Evolutionary conservation across 129 eudicot genomes (phyloP), one percentile per base, ranked within the genome.

Genomic region (carrot (Daucus carota)): DNA sequence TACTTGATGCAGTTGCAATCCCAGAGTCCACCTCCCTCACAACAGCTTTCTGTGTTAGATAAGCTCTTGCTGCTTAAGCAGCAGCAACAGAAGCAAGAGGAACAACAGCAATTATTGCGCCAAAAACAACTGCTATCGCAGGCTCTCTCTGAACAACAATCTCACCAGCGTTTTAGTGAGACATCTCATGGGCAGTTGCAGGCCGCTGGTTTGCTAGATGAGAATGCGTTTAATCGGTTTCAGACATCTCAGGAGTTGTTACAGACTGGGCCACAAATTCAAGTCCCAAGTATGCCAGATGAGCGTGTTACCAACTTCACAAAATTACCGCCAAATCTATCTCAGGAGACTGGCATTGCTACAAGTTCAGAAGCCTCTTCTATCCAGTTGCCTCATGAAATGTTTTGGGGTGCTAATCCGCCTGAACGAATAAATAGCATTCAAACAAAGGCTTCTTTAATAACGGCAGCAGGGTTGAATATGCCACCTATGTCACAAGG

Each of bases 121-220:
- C 92, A 88, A 70, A 92, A 93, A 59, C 97, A 90, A 66, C 79
- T 95, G 82, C 86, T 95, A 28, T 87, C 97, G 14, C 89, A 89
- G 76, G 86, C 82, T 72, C 87, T 86, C 0, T 72, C 84, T 2
- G 92, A 91, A 70, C 96, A 86, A 17, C 88, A 84, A 36, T 72
- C 84, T 43, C 82, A 75, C 32, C 97, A 90, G 74, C 87, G 77
- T 42, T 70, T 90, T 15, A 86, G 77, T 18, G 89, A 86, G 68
- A 84, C 74, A 67, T 73, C 96, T 48, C 84, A 77, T 78, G 87
- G 86, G 43, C 91, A 81, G 47, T 54, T 84, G 75, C 96, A 74
- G 77, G 26, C 91, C 10, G 40, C 87, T 9, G 88, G 81, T 42
- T 67, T 83, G 28, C 70, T 86, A 29, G 84, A 76, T 48, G 89